Evolutionary conservation across 495 filamentous ascomycete species (phyloP), one percentile per base, ranked within the genome.

Genomic region (Podospora bellae-mahoneyi): DNA sequence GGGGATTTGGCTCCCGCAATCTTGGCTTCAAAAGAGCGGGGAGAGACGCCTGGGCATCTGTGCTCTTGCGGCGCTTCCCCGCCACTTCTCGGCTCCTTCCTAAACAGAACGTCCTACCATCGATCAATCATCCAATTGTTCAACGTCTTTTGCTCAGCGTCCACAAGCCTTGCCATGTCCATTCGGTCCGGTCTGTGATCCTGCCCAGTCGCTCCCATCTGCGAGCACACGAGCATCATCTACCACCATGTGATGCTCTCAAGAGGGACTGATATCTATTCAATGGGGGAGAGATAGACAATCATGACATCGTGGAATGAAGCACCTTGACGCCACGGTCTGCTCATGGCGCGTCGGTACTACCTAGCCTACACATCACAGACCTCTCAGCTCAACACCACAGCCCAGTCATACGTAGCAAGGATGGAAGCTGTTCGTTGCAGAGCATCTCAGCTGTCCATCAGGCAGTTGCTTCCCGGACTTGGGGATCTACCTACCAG

Each of bases 31-130:
- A 23, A 23, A 61, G 32, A 61, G 61, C 61, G 30, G 28, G 61
- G 61, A 15, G 9, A 1, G 23, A 23, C 23, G 23, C 23, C 23
- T 23, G 23, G 3, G 5, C 10, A 32, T 61, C 26, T 61, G 59
- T 61, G 59, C 59, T 27, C 59, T 26, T 9, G 18, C 60, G 6
- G 23, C 30, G 1, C 30, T 27, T 27, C 60, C 30, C 30, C 23
- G 30, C 23, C 27, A 30, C 28, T 44, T 63, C 61, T 63, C 30
- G 32, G 28, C 61, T 63, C 61, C 61, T 63, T 63, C 61, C 61
- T 63, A 63, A 63, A 63, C 61, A 63, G 61, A 63, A 28, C 32
- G 20, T 48, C 61, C 16, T 48, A 18, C 61, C n/a, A 58, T 58
- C n/a, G 6, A 6, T 58, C 55, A 58, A 58, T 48, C 15, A 16